Percentiles rank a stretch among this genome's conserved stretches.
These are phyloP conservation scores for Dipteronia dyeriana DNA, from an alignment of 345 rosid species.

Conservation along the genomic window DNA sequence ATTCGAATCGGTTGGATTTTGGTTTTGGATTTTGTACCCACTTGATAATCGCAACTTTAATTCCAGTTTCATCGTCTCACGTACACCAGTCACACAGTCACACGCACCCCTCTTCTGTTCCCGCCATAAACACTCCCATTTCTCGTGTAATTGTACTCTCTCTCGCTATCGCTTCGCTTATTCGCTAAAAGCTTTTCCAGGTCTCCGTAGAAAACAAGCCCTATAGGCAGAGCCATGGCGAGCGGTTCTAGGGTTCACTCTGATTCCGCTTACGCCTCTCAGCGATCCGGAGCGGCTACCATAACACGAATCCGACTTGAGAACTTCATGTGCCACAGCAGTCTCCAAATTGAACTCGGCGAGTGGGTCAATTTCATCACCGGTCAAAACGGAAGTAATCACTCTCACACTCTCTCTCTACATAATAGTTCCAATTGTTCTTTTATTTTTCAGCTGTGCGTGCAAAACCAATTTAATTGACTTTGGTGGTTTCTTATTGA, in stretches of 20 bases:
- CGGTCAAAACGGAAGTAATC: slow-evolving; percentile 90
- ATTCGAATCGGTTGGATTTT: too few relatives aligned
- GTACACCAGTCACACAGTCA: too few relatives aligned
- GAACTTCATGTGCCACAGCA: slow-evolving; percentile 92
- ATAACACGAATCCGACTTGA: slow-evolving; percentile 69
- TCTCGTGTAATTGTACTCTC: background rate
- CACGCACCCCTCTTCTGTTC: background rate
- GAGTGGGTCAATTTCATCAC: slow-evolving; percentile 92
- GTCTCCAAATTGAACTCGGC: slow-evolving; percentile 79
- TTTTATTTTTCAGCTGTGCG: background rate
- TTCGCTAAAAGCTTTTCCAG: background rate
- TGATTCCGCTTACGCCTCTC: slow-evolving; percentile 19
- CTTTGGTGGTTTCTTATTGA: background rate
- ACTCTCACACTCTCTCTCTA: background rate
- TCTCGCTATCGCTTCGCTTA: background rate
- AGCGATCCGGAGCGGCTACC: slow-evolving; percentile 67
- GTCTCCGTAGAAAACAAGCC: slow-evolving; percentile 13
- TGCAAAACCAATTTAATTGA: background rate
- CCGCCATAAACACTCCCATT: slow-evolving; percentile 12
- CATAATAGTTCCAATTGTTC: background rate
- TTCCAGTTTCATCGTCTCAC: too few relatives aligned
- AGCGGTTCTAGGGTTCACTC: slow-evolving; percentile 39
- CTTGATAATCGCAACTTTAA: too few relatives aligned
- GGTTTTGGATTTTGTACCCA: too few relatives aligned
- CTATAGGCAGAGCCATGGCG: slow-evolving; percentile 47